Percentiles rank a stretch among this genome's conserved stretches.
Conservation (phyloP, 1,284 basidiomycete genomes). For the Xerocomus nothofagi region DNA sequence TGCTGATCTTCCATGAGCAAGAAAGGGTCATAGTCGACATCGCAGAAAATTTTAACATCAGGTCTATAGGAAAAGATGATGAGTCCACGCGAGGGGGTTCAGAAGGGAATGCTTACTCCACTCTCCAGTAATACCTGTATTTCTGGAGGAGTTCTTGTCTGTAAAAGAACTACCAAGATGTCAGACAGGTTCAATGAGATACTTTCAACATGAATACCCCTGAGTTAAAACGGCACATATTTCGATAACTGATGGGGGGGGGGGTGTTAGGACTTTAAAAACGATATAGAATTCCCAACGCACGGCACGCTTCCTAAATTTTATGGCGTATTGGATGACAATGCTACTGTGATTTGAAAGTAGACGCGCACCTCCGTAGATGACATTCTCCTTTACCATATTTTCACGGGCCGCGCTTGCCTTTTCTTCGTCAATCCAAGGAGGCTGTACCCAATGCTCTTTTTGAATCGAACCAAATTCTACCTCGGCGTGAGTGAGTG, state of each 20-base stretch:
- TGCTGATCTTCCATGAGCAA: conserved; percentile 85
- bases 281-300: conserved; percentile 26
- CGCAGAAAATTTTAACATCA: conserved; percentile 83
- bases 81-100: background rate
- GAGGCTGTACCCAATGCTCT: conserved; percentile 85
- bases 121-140: conserved; percentile 93
- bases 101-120: conserved; percentile 47
- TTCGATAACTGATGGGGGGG: conserved; percentile 58
- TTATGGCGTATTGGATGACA: background rate
- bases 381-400: conserved; percentile 81
- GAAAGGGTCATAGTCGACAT: conserved; percentile 88
- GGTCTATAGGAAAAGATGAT: conserved; percentile 50
- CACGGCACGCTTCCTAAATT: conserved; percentile 62
- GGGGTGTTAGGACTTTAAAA: conserved; percentile 9
- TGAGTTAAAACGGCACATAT: conserved; percentile 95
- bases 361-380: conserved; percentile 72
- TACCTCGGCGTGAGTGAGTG: conserved; percentile 65
- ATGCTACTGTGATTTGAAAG: background rate
- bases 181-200: background rate
- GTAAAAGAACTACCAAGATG: conserved; percentile 76
- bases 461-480: conserved; percentile 82
- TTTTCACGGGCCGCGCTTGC: conserved; percentile 72
- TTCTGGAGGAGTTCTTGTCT: conserved; percentile 75
- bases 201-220: conserved; percentile 56
- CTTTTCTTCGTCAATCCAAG: conserved; percentile 78